These are phyloP conservation scores for Monilinia fructigena DNA, from an alignment of 2,329 filamentous ascomycete species.

Conservation along the genomic window DNA sequence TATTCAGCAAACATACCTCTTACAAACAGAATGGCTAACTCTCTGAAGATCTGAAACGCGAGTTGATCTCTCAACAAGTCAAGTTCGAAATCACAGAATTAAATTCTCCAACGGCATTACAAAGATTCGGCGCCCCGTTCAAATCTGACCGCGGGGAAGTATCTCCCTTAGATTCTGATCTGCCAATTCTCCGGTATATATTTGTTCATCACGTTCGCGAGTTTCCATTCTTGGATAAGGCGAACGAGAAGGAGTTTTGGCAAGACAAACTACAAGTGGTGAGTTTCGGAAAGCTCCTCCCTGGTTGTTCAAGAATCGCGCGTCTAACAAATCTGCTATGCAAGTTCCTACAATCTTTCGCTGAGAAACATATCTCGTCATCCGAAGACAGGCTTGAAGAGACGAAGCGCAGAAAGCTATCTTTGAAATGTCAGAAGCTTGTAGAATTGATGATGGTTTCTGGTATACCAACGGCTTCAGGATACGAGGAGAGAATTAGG, in stretches of 20 bases:
- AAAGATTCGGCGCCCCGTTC: constrained; percentile 94
- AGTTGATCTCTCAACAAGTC: constrained; percentile 88
- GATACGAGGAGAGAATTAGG: constrained; percentile 94
- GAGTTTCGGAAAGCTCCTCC: constrained; percentile 44
- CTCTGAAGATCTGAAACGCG: constrained; percentile 81
- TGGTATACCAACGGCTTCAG: constrained; percentile 89
- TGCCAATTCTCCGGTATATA: constrained; percentile 91
- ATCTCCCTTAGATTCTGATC: constrained; percentile 86
- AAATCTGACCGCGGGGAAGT: constrained; percentile 90
- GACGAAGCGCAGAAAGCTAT: constrained; percentile 90
- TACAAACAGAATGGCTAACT: constrained; percentile 15
- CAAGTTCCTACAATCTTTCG: constrained; percentile 94
- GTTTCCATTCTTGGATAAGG: constrained; percentile 96
- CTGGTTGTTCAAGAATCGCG: background rate
- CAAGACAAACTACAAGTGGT: constrained; percentile 96
- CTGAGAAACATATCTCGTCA: constrained; percentile 93
- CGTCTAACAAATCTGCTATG: constrained; percentile 21
- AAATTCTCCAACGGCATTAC: constrained; percentile 89
- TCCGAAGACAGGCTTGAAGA: constrained; percentile 95
- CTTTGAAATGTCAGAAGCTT: constrained; percentile 88
- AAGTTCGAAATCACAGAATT: constrained; percentile 88
- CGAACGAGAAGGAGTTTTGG: constrained; percentile 98
- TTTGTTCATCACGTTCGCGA: constrained; percentile 98
- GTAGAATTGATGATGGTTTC: constrained; percentile 99
- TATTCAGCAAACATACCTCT: constrained; percentile 31